A percentile compares a stretch with the other conserved stretches of the same genome.
These are phyloP conservation scores for Alternaria sp. DNA, from an alignment of 2,329 filamentous ascomycete genomes.

Conservation along the genomic window DNA sequence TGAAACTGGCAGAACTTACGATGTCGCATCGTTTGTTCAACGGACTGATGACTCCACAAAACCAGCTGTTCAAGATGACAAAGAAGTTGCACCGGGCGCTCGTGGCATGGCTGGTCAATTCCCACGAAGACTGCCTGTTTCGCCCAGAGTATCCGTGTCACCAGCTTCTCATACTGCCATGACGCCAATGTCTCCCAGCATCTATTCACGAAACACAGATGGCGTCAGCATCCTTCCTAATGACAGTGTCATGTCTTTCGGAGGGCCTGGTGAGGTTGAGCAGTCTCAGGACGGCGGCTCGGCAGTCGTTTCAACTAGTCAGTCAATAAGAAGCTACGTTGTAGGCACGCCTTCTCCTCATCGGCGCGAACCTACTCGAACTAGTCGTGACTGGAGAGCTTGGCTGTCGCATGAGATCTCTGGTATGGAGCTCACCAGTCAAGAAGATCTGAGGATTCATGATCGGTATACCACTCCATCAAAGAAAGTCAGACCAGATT, in stretches of 20 bases:
- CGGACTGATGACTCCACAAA: not conserved
- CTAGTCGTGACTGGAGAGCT: constrained; percentile 54
- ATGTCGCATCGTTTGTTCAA: constrained; percentile 13
- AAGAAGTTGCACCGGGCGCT: not conserved
- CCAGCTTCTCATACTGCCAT: constrained; percentile 15
- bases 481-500: constrained; percentile 23
- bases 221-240: constrained; percentile 45
- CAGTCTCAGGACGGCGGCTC: constrained; percentile 35
- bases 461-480: constrained; percentile 24
- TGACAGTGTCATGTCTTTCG: constrained; percentile 42
- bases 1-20: constrained; percentile 33
- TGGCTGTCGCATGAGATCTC: constrained; percentile 56
- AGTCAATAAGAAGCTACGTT: constrained; percentile 53
- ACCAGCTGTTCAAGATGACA: not conserved
- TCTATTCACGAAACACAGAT: constrained; percentile 55
- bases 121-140: not conserved
- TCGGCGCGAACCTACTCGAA: constrained; percentile 30
- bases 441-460: constrained; percentile 38
- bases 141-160: constrained; percentile 11
- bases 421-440: constrained; percentile 38
- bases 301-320: constrained; percentile 53
- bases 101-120: not conserved
- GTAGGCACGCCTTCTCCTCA: constrained; percentile 40
- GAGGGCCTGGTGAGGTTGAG: constrained; percentile 8
- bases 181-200: constrained; percentile 53